Base-by-base conservation (phyloP, 1,139 yeast species). In the Kodamaea plutei region DNA sequence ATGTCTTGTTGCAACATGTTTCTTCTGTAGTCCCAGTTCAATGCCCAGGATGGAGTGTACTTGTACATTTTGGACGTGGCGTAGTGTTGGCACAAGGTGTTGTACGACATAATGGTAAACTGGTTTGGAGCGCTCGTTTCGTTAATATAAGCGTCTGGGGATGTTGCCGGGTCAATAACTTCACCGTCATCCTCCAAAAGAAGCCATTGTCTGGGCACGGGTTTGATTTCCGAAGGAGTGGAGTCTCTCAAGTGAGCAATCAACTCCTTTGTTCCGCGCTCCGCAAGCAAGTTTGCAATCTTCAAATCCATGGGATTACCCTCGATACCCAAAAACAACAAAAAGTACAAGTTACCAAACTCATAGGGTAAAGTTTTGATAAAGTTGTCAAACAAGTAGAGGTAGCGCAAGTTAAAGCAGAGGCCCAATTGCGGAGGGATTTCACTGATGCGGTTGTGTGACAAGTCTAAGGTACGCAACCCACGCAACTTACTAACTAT, bases 41-140 rank as follows among this genome's bases (percentile, higher is more conserved):
- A 71, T 5, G 97, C 98, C 98, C 98, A 91, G 2, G 95, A 79
- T 18, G 97, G 97, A 2, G 97, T 88, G 54, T 85, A 91, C 48
- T 84, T 89, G 56, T 85, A 93, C 83, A 89, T 73, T 55, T 79
- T 84, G 13, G 93, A 74, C 7, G 96, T 88, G 4, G 97, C 97
- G 63, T 89, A 89, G 55, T 84, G 94, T 54, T 91, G 97, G 58
- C 98, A 91, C 52, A 91, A 69, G 3, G 95, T 85, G 56, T 91
- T 91, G 65, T 88, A 91, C 28, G 89, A 79, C 71, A 87, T 69
- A 33, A 89, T 65, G 0, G 96, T 84, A 54, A 91, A 88, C 10
- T 69, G 37, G 21, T 50, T 54, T 20, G 37, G 43, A n/a, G 43
- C 36, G 26, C 37, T 56, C 49, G 47, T 35, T 34, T 52, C 60